These are phyloP conservation scores for Sporothrix luriei DNA, from an alignment of 2,329 filamentous ascomycete species.

Conservation along the genomic window DNA sequence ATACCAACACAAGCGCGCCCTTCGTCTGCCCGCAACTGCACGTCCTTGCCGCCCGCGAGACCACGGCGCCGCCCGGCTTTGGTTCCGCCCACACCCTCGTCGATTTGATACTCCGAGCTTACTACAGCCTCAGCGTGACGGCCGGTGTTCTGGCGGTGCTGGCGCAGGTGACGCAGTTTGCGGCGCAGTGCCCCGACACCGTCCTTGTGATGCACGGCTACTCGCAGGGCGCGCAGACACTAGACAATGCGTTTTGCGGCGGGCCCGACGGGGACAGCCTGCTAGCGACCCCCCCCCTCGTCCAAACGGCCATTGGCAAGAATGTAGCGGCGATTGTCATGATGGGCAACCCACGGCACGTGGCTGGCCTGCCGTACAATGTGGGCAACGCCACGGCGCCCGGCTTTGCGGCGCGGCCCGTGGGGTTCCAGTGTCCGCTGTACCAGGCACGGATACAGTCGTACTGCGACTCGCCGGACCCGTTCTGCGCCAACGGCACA, in stretches of 20 bases:
- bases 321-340: constrained; percentile 61
- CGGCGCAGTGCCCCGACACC: constrained; percentile 56
- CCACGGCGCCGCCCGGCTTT: constrained; percentile 51
- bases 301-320: constrained; percentile 50
- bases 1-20: background rate
- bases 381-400: constrained; percentile 59
- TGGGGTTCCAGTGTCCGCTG: constrained; percentile 56
- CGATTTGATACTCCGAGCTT: constrained; percentile 46
- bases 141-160: constrained; percentile 58
- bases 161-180: constrained; percentile 51
- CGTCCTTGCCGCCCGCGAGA: constrained; percentile 55
- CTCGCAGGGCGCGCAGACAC: constrained; percentile 64
- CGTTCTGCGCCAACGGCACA: constrained; percentile 63
- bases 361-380: constrained; percentile 56
- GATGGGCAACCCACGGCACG: constrained; percentile 62
- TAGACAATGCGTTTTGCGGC: constrained; percentile 61
- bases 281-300: constrained; percentile 47
- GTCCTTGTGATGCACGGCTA: constrained; percentile 63
- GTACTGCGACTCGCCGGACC: constrained; percentile 63
- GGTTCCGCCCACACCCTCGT: constrained; percentile 51
- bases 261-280: constrained; percentile 56
- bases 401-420: constrained; percentile 62
- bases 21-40: constrained; percentile 50
- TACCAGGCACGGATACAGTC: constrained; percentile 55
- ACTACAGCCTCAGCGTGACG: constrained; percentile 56